Evolutionary conservation across 352 stramenopile genomes (phyloP), one percentile per base, ranked within the genome.

Genomic region (Phytophthora ohioensis): DNA sequence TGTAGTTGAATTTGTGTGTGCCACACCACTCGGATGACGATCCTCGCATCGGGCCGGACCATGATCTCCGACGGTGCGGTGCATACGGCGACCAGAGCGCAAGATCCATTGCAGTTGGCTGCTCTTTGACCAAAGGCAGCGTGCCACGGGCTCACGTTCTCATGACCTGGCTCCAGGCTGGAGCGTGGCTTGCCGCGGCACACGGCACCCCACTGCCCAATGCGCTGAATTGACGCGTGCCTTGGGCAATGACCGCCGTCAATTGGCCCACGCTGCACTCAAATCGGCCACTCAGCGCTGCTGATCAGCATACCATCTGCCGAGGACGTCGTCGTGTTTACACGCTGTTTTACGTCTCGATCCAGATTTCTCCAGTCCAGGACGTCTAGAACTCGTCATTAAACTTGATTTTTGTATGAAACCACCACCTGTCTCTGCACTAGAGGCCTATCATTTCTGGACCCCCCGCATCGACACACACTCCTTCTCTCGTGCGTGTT

Each of bases 41-140:
- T 59, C 51, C 13, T 10, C 21, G 13, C 13, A 17, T 11, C 5
- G 13, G 9, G 17, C 5, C 31, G 11, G 56, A 54, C 30, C 42
- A 57, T 53, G 39, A 43, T 59, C 58, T 38, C 59, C 59, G 49
- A 68, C 32, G 41, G 21, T 52, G 30, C 2, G 31, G 59, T 70
- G 54, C 63, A 70, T 59, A 66, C 48, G 30, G 21, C 51, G 65
- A 68, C 32, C 46, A 71, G 47, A 59, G 47, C 46, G 4, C 54
- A 62, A 57, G 58, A 73, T 64, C 66, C 45, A 35, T 34, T 38
- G 17, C 38, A 17, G 7, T 2, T 57, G 57, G 51, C 57, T 73
- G 57, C 49, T 67, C 65, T 73, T 31, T 73, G 51, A 60, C 65
- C 49, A 68, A 72, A 72, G 42, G 57, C 38, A 68, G 49, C 57